Evolutionary conservation across 148 eudicot species (phyloP).

Genomic region (Cornus florida): DNA sequence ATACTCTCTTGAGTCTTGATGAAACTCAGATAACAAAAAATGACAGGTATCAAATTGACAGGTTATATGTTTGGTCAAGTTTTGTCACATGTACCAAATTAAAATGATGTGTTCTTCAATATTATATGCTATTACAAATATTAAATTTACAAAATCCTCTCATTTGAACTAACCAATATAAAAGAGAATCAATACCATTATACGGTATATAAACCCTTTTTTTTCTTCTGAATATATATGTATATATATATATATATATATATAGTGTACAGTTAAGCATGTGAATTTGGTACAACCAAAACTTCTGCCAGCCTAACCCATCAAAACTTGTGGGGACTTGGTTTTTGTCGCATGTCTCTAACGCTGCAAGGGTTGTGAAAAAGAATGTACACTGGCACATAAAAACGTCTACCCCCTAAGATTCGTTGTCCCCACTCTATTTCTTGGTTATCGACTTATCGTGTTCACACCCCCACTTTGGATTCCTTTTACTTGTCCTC

Average conservation of each 20-base stretch:
- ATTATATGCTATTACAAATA: not conserved
- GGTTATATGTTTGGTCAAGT: too few species aligned
- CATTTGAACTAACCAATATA: not conserved
- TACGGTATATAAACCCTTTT: too few species aligned
- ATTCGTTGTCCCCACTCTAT: not conserved
- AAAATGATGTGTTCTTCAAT: too few species aligned
- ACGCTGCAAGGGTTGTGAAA: not conserved
- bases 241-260: not conserved
- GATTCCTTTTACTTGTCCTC: conserved; percentile 20
- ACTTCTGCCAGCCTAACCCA: conserved; percentile 10
- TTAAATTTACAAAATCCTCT: not conserved
- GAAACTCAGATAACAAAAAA: not conserved
- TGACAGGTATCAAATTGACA: not conserved
- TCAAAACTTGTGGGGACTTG: conserved; percentile 14
- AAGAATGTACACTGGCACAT: not conserved
- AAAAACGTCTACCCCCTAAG: not conserved
- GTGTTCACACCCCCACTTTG: not conserved
- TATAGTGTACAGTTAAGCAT: not conserved
- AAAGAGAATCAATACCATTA: not conserved
- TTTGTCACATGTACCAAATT: too few species aligned
- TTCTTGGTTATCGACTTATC: not conserved
- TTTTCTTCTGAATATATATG: too few species aligned
- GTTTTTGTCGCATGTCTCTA: not conserved
- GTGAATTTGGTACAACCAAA: conserved; percentile 12
- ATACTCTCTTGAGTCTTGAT: too few species aligned